Conservation (phyloP, 2,329 filamentous ascomycete species). For the Stylonectria norvegica region DNA sequence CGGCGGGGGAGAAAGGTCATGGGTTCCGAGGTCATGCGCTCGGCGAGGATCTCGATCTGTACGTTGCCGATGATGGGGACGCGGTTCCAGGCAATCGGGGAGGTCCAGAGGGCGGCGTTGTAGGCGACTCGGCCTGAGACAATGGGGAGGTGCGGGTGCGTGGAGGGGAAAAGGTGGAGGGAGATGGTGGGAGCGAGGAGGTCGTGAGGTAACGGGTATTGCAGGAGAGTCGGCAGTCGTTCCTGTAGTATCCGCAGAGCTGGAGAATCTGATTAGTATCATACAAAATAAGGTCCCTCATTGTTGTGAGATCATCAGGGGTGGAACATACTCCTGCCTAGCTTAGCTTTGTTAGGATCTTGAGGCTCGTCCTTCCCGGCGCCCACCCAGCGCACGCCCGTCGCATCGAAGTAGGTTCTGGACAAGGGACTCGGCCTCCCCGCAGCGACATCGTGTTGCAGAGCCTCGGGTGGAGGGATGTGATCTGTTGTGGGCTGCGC, state of each 20-base stretch:
- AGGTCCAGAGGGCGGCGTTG: constrained; percentile 90
- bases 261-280: constrained; percentile 26
- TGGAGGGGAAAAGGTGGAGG: constrained; percentile 68
- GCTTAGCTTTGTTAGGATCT: constrained; percentile 59
- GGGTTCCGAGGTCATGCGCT: constrained; percentile 72
- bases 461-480: constrained; percentile 1
- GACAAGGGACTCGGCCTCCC: constrained; percentile 17
- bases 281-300: not conserved
- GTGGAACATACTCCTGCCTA: constrained; percentile 56
- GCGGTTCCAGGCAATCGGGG: constrained; percentile 91
- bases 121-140: constrained; percentile 90
- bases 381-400: constrained; percentile 28
- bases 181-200: constrained; percentile 73
- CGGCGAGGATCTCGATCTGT: constrained; percentile 79
- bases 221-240: constrained; percentile 63
- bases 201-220: constrained; percentile 66
- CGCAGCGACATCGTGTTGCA: not conserved
- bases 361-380: constrained; percentile 35
- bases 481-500: constrained; percentile 8
- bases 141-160: constrained; percentile 84
- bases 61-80: constrained; percentile 90
- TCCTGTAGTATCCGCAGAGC: constrained; percentile 64
- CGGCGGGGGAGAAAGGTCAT: constrained; percentile 45
- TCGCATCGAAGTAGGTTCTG: constrained; percentile 32
- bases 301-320: not conserved